phyloP scores from a whole-genome alignment of 2,329 filamentous ascomycete species.

The Botryotinia narcissicola region DNA sequence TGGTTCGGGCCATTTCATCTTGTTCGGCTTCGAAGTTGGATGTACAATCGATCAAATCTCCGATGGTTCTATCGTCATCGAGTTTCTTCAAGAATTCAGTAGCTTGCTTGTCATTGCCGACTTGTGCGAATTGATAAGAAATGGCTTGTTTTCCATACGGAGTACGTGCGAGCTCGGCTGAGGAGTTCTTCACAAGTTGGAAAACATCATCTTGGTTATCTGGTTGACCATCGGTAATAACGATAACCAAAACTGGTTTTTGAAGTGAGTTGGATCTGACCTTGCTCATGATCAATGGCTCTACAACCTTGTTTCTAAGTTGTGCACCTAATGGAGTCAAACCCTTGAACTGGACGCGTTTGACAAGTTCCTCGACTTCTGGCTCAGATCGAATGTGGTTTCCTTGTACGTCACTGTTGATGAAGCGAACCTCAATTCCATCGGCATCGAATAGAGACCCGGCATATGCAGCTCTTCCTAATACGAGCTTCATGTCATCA shows the following conservation, averaged over 20 bases:
- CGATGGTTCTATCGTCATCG: slow-evolving; percentile 11
- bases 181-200: slow-evolving; percentile 5
- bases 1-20: slow-evolving; percentile 16
- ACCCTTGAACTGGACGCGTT: slow-evolving; percentile 60
- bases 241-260: slow-evolving; percentile 17
- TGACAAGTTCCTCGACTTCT: slow-evolving; percentile 57
- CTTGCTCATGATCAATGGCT: slow-evolving; percentile 53
- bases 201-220: slow-evolving; percentile 19
- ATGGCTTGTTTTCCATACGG: slow-evolving; percentile 17
- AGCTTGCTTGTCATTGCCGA: slow-evolving; percentile 10
- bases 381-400: slow-evolving; percentile 56
- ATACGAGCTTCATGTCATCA: slow-evolving; percentile 62
- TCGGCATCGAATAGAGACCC: slow-evolving; percentile 68
- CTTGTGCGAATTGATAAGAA: slow-evolving; percentile 19
- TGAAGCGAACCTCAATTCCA: slow-evolving; percentile 66
- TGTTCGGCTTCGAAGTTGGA: slow-evolving; percentile 19
- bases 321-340: slow-evolving; percentile 65
- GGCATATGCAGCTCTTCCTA: slow-evolving; percentile 61
- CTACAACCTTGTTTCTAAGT: slow-evolving; percentile 61
- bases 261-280: slow-evolving; percentile 6
- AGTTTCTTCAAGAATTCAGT: slow-evolving; percentile 18
- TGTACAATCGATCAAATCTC: slow-evolving; percentile 19
- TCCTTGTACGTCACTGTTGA: slow-evolving; percentile 57
- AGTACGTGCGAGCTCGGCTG: slow-evolving; percentile 11
- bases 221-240: slow-evolving; percentile 20